These are phyloP conservation scores for Fusarium nematophilum DNA, from an alignment of 2,329 filamentous ascomycete species.

Conservation along the genomic window DNA sequence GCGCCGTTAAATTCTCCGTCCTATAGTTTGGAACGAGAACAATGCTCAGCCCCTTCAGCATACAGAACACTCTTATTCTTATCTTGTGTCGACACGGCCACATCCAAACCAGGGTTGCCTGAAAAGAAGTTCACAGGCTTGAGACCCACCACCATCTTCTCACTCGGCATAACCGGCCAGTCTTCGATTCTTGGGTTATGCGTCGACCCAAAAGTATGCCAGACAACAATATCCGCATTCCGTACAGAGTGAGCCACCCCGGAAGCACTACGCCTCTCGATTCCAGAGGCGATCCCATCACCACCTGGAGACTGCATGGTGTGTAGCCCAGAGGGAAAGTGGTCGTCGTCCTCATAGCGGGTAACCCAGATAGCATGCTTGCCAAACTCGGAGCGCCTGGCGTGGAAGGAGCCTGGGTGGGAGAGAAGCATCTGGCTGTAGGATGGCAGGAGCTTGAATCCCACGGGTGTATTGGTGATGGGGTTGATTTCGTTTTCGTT, in stretches of 20 bases:
- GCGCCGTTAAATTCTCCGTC: too few species aligned
- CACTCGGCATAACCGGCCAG: slow-evolving; percentile 76
- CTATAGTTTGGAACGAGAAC: too few species aligned
- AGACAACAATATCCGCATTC: slow-evolving; percentile 66
- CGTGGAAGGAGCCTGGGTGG: slow-evolving; percentile 53
- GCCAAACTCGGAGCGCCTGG: slow-evolving; percentile 56
- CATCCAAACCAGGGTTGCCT: slow-evolving; percentile 62
- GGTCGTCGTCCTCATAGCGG: slow-evolving; percentile 55
- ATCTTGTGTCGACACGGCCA: slow-evolving; percentile 54
- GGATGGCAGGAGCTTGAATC: slow-evolving; percentile 58
- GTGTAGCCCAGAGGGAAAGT: slow-evolving; percentile 56
- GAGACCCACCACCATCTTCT: slow-evolving; percentile 62
- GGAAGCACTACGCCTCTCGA: slow-evolving; percentile 41
- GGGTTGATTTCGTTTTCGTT: slow-evolving; percentile 57
- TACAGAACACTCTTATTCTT: slow-evolving; percentile 49
- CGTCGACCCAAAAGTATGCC: slow-evolving; percentile 70
- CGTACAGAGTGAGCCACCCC: slow-evolving; percentile 51
- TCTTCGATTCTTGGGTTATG: slow-evolving; percentile 74
- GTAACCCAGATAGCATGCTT: slow-evolving; percentile 60
- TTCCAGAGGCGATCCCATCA: slow-evolving; percentile 50
- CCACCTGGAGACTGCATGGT: slow-evolving; percentile 60
- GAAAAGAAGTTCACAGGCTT: slow-evolving; percentile 67
- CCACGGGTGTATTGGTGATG: slow-evolving; percentile 56
- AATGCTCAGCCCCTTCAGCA: too few species aligned
- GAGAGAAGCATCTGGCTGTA: slow-evolving; percentile 60